Conservation (phyloP, 2,329 filamentous ascomycete genomes). For the Colletotrichum salicis region DNA sequence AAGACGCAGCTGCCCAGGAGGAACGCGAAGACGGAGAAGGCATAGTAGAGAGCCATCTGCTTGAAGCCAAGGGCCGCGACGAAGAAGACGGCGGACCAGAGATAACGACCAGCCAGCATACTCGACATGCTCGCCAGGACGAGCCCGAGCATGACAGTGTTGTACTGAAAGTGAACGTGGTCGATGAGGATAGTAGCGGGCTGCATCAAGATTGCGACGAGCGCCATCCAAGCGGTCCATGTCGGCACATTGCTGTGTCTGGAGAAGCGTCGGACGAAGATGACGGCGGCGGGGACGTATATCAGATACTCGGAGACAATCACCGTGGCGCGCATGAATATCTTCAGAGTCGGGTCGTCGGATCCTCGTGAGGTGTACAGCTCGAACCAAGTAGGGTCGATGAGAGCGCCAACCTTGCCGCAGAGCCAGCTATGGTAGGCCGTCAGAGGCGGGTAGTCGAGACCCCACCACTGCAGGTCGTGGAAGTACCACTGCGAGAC, state of each 20-base stretch:
- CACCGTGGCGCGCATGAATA: slow-evolving; percentile 96
- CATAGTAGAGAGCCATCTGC: slow-evolving; percentile 99
- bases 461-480: slow-evolving; percentile 95
- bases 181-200: slow-evolving; percentile 91
- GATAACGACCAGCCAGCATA: slow-evolving; percentile 82
- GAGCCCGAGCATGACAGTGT: slow-evolving; percentile 97
- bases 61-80: slow-evolving; percentile 96
- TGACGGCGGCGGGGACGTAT: slow-evolving; percentile 85
- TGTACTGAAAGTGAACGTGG: slow-evolving; percentile 97
- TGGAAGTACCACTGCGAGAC: slow-evolving; percentile 98
- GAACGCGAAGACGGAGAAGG: slow-evolving; percentile 91
- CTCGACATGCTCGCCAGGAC: slow-evolving; percentile 88
- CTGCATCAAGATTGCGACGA: slow-evolving; percentile 92
- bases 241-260: slow-evolving; percentile 79
- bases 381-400: slow-evolving; percentile 88
- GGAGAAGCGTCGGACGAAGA: slow-evolving; percentile 86
- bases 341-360: slow-evolving; percentile 82
- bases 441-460: slow-evolving; percentile 97
- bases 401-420: slow-evolving; percentile 82
- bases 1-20: slow-evolving; percentile 87
- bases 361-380: slow-evolving; percentile 84
- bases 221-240: slow-evolving; percentile 86
- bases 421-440: slow-evolving; percentile 98
- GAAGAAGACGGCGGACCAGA: slow-evolving; percentile 95
- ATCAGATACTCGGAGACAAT: slow-evolving; percentile 90